Percentiles rank a stretch among this genome's conserved stretches.
Evolutionary conservation across 2,329 filamentous ascomycete genomes (phyloP).

Genomic region (Neofusicoccum ribis): DNA sequence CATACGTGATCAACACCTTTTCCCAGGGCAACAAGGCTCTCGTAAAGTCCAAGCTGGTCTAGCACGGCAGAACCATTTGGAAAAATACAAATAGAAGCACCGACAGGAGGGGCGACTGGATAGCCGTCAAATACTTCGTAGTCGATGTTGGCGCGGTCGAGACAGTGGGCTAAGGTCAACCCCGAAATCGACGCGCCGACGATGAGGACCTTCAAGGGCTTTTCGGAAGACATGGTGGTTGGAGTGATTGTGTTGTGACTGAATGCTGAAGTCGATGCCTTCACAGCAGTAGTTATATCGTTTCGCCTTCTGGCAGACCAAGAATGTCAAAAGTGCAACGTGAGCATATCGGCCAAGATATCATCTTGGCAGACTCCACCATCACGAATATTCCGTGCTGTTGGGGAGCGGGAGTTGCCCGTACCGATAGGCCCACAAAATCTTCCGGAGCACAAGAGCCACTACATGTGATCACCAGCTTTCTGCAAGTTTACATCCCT

Average conservation of each 20-base stretch:
- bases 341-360: not conserved
- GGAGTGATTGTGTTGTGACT: not conserved
- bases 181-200: conserved; percentile 1
- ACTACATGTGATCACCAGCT: no score
- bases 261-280: not conserved
- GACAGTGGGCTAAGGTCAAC: conserved; percentile 4
- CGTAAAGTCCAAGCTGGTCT: conserved; percentile 4
- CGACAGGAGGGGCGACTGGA: not conserved
- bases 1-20: not conserved
- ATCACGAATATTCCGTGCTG: not conserved
- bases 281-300: not conserved
- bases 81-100: not conserved
- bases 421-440: not conserved
- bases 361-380: not conserved
- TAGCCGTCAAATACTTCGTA: not conserved
- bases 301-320: not conserved
- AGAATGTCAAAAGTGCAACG: not conserved
- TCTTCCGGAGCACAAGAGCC: not conserved
- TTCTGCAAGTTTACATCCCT: no score
- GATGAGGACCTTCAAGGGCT: conserved; percentile 3
- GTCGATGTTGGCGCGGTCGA: not conserved
- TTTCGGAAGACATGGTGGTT: not conserved
- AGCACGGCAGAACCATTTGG: not conserved
- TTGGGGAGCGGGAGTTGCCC: not conserved
- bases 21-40: not conserved